These are phyloP conservation scores for Lactifluus hygrophoroides DNA, from an alignment of 768 basidiomycete genomes.

Conservation along the genomic window DNA sequence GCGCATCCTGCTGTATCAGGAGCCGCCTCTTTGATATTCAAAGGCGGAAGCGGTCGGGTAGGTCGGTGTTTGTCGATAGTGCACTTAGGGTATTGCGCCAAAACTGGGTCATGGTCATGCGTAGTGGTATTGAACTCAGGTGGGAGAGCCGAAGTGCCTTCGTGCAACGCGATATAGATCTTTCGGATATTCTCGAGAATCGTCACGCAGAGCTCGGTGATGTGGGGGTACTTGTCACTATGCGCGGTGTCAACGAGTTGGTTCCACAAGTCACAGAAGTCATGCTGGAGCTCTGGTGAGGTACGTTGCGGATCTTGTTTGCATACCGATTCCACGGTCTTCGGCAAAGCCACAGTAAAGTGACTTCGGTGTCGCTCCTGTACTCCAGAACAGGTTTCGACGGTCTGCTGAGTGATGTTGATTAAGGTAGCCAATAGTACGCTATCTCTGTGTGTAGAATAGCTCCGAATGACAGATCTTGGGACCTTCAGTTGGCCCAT, in stretches of 20 bases:
- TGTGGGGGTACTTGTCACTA: background rate
- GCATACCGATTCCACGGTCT: background rate
- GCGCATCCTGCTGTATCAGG: background rate
- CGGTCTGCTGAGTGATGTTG: background rate
- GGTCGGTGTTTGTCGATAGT: background rate
- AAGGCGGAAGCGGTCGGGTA: background rate
- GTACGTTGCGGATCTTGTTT: background rate
- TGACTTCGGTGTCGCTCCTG: background rate
- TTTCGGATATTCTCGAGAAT: background rate
- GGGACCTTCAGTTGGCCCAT: background rate
- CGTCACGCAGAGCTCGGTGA: background rate
- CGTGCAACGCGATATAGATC: background rate
- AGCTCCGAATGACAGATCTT: background rate
- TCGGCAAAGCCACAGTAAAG: background rate
- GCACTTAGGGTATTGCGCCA: background rate
- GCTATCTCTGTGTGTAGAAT: background rate
- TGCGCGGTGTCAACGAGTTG: background rate
- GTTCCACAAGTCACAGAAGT: conserved; percentile 7
- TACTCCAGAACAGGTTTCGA: background rate
- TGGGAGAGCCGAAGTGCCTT: background rate
- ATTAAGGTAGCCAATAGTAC: background rate
- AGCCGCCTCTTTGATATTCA: background rate
- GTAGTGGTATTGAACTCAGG: background rate
- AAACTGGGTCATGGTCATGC: background rate
- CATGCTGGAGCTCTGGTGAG: background rate